These are phyloP conservation scores for Intubia oerlemansii DNA, from an alignment of 2,329 filamentous ascomycete species.

Conservation along the genomic window DNA sequence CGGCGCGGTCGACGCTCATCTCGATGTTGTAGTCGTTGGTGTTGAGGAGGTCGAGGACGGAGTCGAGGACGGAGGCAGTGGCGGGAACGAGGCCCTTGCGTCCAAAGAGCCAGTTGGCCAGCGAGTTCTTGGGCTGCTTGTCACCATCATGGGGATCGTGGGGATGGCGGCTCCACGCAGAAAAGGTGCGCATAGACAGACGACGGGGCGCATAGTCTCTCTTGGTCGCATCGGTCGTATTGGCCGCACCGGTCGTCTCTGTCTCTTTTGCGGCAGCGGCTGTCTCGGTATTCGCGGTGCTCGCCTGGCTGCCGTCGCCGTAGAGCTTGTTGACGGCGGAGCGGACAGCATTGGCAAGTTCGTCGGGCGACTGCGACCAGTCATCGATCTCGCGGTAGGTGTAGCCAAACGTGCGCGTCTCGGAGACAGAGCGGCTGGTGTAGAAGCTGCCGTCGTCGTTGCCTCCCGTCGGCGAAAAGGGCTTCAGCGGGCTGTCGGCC, in stretches of 20 bases:
- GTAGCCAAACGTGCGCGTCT: slow-evolving; percentile 17
- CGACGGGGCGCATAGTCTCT: neutral
- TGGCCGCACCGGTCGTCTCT: too few species aligned
- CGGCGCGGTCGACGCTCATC: slow-evolving; percentile 16
- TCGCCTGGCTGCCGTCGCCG: slow-evolving; percentile 6
- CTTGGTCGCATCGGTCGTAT: neutral
- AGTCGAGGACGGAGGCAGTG: neutral
- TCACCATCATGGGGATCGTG: too few species aligned
- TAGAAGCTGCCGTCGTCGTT: slow-evolving; percentile 14
- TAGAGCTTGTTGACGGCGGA: slow-evolving; percentile 36
- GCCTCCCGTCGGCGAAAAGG: slow-evolving; percentile 13
- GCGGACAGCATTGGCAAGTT: slow-evolving; percentile 39
- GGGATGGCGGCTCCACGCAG: too few species aligned
- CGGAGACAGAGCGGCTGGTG: slow-evolving; percentile 16
- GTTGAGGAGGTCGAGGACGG: neutral
- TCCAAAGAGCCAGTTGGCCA: neutral
- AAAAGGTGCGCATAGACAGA: neutral
- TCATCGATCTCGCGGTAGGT: slow-evolving; percentile 19
- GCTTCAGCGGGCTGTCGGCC: slow-evolving; percentile 23
- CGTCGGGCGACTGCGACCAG: slow-evolving; percentile 30
- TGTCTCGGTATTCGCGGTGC: neutral
- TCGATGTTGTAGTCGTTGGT: slow-evolving; percentile 15
- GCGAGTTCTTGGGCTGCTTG: neutral
- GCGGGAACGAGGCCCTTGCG: neutral
- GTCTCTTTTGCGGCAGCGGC: neutral